phyloP scores from a whole-genome alignment of 1,284 basidiomycete genomes.

The Puccinia coronata region DNA sequence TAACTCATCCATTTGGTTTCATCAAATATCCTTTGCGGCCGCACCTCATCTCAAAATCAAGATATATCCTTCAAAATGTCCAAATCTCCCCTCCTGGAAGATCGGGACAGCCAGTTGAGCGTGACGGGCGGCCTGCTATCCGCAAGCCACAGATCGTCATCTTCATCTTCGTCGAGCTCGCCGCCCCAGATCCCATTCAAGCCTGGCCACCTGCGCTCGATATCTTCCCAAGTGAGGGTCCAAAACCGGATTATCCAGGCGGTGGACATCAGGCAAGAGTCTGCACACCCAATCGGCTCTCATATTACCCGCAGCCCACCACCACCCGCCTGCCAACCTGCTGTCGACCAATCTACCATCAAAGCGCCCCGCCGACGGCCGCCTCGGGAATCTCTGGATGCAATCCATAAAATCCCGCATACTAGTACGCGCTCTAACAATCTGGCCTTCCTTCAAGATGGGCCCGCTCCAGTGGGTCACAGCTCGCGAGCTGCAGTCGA shows the following conservation, averaged over 20 bases:
- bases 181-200: constrained; percentile 12
- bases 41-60: neutral
- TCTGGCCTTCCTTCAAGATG: neutral
- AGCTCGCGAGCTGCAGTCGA: neutral
- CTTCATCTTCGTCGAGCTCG: neutral
- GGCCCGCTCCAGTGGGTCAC: neutral
- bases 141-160: neutral
- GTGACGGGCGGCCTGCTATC: neutral
- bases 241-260: constrained; percentile 17
- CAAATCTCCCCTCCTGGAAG: neutral
- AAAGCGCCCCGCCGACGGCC: constrained; percentile 7
- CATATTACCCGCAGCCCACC: neutral
- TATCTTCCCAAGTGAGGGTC: constrained; percentile 20
- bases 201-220: constrained; percentile 14
- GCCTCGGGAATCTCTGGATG: neutral
- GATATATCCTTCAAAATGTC: too few relatives aligned
- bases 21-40: neutral
- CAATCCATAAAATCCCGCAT: neutral
- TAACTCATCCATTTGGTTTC: neutral
- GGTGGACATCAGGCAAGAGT: neutral
- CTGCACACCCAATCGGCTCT: neutral
- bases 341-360: constrained; percentile 22
- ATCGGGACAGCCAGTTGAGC: neutral
- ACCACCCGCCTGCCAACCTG: too few relatives aligned
- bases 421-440: too few relatives aligned